phyloP scores from a whole-genome alignment of 495 filamentous ascomycete genomes.

The Talaromyces borbonicus region DNA sequence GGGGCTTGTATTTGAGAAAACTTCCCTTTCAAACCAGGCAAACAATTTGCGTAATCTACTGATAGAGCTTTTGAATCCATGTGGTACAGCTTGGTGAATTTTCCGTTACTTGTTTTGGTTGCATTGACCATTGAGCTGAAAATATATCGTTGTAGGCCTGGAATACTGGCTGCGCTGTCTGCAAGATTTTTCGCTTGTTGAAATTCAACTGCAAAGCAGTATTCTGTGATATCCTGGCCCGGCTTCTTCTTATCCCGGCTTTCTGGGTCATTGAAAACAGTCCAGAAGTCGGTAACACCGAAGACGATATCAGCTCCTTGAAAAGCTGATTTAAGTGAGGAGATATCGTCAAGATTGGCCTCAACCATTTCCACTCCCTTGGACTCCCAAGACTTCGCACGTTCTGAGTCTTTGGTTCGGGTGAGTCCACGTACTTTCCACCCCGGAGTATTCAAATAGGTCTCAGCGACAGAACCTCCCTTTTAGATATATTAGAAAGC shows the following conservation, averaged over 20 bases:
- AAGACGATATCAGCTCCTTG: slow-evolving; percentile 38
- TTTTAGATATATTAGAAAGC: slow-evolving; percentile 20
- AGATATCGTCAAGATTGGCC: slow-evolving; percentile 32
- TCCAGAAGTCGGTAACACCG: slow-evolving; percentile 9
- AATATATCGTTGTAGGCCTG: slow-evolving; percentile 32
- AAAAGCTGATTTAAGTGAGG: slow-evolving; percentile 34
- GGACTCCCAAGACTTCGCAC: slow-evolving; percentile 19
- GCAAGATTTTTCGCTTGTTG: slow-evolving; percentile 37
- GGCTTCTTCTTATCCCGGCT: neutral
- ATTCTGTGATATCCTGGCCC: neutral
- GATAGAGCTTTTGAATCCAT: slow-evolving; percentile 29
- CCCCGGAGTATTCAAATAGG: slow-evolving; percentile 19
- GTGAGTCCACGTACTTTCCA: slow-evolving; percentile 31
- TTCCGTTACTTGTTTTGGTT: slow-evolving; percentile 20
- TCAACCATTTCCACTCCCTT: slow-evolving; percentile 41
- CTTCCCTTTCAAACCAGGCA: slow-evolving; percentile 34
- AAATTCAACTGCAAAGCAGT: neutral
- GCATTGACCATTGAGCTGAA: slow-evolving; percentile 24
- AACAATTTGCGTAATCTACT: slow-evolving; percentile 22
- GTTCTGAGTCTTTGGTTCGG: slow-evolving; percentile 22
- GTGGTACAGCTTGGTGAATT: slow-evolving; percentile 28
- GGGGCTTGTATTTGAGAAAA: slow-evolving; percentile 22
- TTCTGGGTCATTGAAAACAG: neutral
- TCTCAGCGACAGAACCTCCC: slow-evolving; percentile 29
- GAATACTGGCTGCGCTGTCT: slow-evolving; percentile 35